Evolutionary conservation across 2,329 filamentous ascomycete genomes (phyloP), one percentile per base, ranked within the genome.

Genomic region (Pyricularia pennisetigena): DNA sequence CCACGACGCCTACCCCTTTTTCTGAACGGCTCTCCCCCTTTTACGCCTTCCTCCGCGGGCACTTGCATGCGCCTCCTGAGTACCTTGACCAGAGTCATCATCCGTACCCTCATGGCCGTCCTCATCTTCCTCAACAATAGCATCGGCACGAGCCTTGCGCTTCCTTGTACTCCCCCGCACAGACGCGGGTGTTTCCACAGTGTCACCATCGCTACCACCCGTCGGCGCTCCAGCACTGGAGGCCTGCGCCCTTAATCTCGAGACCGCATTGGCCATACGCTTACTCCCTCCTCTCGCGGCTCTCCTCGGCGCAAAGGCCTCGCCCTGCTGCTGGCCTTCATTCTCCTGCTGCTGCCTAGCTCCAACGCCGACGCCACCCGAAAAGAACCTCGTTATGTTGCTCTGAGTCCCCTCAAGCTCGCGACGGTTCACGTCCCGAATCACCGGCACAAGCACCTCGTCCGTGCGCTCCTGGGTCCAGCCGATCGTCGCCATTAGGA

Each of bases 361-460:
- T 16, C 77, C 75, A 0, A 69, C 70, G 9, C 74, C 75, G 10
- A 93, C 88, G 4, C 81, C 79, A 0, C 94, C 94, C 14, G 88
- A 86, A 76, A 98, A 97, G 77, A 89, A 99, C 28, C 89, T 84
- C n/a, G 95, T 99, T 72, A 99, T 97, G 73, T 99, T 99, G 69
- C 88, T 89, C 81, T 99, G 95, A 23, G 94, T 98, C 7, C 95
- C 95, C 79, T 98, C 95, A 30, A 88, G 84, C 71, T 92, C 91
- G 57, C 95, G 85, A 4, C 88, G 86, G 76, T 98, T 98, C 91
- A 99, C 97, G 74, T 99, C 95, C 68, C 89, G 86, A 71, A 99
- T 95, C 1, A 99, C 96, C 0, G 95, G 95, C 1, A 99, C 92
- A 1, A 99, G 85, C 2, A 99, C 91, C 59, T 99, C 95, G 74